phyloP scores from a whole-genome alignment of 78 protist species.

The Trichosphaerium sp. region DNA sequence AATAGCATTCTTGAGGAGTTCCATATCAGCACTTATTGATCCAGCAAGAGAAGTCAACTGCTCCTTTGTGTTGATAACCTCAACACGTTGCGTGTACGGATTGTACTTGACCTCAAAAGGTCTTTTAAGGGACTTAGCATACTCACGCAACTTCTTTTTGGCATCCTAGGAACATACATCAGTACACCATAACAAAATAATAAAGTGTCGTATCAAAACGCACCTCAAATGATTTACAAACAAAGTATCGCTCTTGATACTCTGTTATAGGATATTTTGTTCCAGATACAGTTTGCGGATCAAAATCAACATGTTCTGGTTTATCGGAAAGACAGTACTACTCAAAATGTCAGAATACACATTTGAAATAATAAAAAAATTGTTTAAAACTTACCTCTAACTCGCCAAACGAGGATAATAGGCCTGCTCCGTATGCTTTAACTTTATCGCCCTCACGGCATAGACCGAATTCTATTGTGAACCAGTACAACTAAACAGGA shows the following conservation, averaged over 20 bases:
- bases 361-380: not conserved
- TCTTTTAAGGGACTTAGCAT: slow-evolving; percentile 21
- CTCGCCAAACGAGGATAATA: slow-evolving; percentile 88
- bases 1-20: too few species aligned
- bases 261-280: slow-evolving; percentile 76
- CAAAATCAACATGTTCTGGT: slow-evolving; percentile 43
- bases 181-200: too few species aligned
- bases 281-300: slow-evolving; percentile 15
- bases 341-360: not conserved
- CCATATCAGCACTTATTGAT: too few species aligned
- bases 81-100: slow-evolving; percentile 45
- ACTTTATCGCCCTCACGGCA: slow-evolving; percentile 63
- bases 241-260: slow-evolving; percentile 84
- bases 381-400: slow-evolving; percentile 39
- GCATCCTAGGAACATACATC: slow-evolving; percentile 76
- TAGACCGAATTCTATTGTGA: slow-evolving; percentile 90
- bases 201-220: too few species aligned
- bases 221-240: too few species aligned
- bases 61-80: slow-evolving; percentile 28
- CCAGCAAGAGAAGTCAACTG: too few species aligned
- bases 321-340: slow-evolving; percentile 6
- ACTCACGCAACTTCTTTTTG: slow-evolving; percentile 41
- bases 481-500: slow-evolving; percentile 72
- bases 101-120: slow-evolving; percentile 63
- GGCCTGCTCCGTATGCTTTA: slow-evolving; percentile 89